Base-by-base conservation (phyloP, 2,329 filamentous ascomycete species). In the Fusarium longipes region DNA sequence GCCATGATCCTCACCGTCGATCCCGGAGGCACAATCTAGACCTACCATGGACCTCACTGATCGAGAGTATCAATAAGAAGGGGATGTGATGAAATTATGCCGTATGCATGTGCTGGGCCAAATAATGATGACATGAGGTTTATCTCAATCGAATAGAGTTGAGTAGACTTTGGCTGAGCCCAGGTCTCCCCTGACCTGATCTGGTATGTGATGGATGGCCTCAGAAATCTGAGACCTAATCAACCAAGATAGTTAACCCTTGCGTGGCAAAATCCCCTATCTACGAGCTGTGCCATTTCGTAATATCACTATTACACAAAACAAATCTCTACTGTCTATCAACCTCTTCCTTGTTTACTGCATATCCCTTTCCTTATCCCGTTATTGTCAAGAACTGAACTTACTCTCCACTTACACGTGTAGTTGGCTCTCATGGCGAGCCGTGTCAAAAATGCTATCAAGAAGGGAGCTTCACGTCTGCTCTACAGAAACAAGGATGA, bases 401-500 rank as follows among this genome's bases (percentile, higher is more conserved):
- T 9, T 24, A 17, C 47, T n/a, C 20, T 18, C 47, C 18, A 48
- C 22, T 38, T 44, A 54, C 33, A n/a, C 43, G n/a, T 40, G 38
- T 40, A 40, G 8, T 24, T 32, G 24, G 18, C n/a, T 49, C 53
- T 24, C 25, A 63, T 68, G 67, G 63, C 69, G 44, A 30, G 44
- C 43, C 57, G 66, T 27, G 36, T 71, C 36, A 71, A 62, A 40
- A 42, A 62, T 58, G 48, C 52, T 44, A 52, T 71, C 66, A 67
- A 59, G 43, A 71, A 61, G 56, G 43, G 66, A 51, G 52, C 53
- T 56, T 68, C 59, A 18, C 68, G 68, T 18, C 56, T 71, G 20
- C 61, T 67, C 11, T 49, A 57, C 33, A 32, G 50, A 45, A 48
- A 32, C 18, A 32, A 42, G 29, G 51, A 27, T 24, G 40, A 27